Conservation (phyloP, 306 rosid genomes). For the Rosa persica region DNA sequence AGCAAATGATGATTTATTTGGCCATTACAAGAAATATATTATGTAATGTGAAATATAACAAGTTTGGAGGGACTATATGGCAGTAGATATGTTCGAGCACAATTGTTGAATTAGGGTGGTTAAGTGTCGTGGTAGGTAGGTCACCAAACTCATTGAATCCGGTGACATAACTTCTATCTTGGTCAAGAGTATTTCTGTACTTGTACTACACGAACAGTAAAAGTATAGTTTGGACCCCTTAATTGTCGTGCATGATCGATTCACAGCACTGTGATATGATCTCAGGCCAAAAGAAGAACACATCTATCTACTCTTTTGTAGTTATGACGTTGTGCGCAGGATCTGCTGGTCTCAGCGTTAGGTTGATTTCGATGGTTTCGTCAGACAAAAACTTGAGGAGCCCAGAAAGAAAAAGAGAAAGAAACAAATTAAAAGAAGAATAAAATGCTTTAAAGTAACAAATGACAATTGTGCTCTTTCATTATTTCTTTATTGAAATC, state of each 20-base stretch:
- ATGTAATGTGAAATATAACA: too few species aligned
- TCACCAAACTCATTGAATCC: not conserved
- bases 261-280: not conserved
- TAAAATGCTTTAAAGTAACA: not conserved
- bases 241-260: not conserved
- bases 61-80: too few species aligned
- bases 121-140: not conserved
- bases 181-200: not conserved
- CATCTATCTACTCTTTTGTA: not conserved
- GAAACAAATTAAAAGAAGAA: not conserved
- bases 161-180: not conserved
- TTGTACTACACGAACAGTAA: not conserved
- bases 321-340: not conserved
- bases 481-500: not conserved
- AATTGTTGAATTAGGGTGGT: not conserved
- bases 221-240: not conserved
- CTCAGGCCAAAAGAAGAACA: not conserved
- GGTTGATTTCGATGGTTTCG: not conserved
- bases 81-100: not conserved
- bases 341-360: not conserved
- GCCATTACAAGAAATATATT: too few species aligned
- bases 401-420: not conserved
- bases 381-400: not conserved
- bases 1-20: too few species aligned
- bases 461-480: not conserved